phyloP scores from a whole-genome alignment of 176 grass and related monocot species.

The Oropetium thomaeum region DNA sequence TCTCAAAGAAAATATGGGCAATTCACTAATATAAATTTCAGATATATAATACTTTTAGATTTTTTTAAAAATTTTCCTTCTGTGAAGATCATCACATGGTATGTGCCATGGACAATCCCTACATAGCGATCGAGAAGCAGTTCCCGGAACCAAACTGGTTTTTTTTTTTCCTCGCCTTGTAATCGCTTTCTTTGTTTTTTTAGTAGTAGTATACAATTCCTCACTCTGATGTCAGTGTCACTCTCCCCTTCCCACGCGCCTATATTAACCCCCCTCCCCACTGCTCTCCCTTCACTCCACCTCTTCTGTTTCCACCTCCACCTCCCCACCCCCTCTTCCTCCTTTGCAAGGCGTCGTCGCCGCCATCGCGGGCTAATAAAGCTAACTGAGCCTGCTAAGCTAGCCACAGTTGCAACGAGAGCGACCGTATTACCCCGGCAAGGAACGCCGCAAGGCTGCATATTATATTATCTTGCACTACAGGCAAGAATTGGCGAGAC shows the following conservation, averaged over 20 bases:
- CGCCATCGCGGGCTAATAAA: not conserved
- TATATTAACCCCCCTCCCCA: slow-evolving; percentile 25
- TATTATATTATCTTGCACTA: not conserved
- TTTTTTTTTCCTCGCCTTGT: not conserved
- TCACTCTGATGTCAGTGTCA: slow-evolving; percentile 16
- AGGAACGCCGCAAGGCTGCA: not conserved
- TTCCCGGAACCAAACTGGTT: not conserved
- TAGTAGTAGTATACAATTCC: not conserved
- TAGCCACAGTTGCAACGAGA: not conserved
- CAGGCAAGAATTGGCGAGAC: not conserved
- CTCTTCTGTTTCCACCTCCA: not conserved
- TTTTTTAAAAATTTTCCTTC: too few species aligned
- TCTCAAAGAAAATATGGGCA: too few species aligned
- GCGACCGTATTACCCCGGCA: not conserved
- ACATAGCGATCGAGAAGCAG: not conserved
- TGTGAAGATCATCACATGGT: too few species aligned
- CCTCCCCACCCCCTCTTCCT: not conserved
- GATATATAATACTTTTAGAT: too few species aligned
- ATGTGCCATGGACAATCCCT: too few species aligned
- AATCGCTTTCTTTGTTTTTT: not conserved
- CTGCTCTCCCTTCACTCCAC: not conserved
- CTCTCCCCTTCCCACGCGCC: not conserved
- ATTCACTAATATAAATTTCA: too few species aligned
- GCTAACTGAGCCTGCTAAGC: not conserved
- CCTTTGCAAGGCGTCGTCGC: too few species aligned